phyloP scores from a whole-genome alignment of 2,329 filamentous ascomycete genomes.

The Exophiala calicioides region DNA sequence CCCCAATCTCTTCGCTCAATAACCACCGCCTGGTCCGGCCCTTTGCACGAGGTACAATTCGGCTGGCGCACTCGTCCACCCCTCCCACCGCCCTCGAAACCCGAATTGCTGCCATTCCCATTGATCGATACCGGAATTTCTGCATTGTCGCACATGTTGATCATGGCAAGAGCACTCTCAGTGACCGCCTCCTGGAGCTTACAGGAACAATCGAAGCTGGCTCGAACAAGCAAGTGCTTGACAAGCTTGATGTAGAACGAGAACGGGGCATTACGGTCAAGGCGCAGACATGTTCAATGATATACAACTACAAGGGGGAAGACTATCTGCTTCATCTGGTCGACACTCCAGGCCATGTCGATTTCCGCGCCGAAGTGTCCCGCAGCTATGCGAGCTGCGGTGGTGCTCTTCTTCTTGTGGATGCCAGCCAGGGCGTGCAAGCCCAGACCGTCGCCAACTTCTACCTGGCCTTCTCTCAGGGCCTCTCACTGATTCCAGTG shows the following conservation, averaged over 20 bases:
- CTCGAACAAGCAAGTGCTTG: slow-evolving; percentile 89
- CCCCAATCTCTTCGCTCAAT: slow-evolving; percentile 7
- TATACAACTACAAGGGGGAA: slow-evolving; percentile 80
- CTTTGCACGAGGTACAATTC: slow-evolving; percentile 36
- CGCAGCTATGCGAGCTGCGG: slow-evolving; percentile 95
- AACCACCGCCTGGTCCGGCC: slow-evolving; percentile 29
- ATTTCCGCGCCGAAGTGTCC: slow-evolving; percentile 95
- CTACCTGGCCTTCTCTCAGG: slow-evolving; percentile 92
- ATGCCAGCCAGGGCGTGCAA: slow-evolving; percentile 94
- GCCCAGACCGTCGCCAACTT: slow-evolving; percentile 99
- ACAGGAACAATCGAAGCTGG: slow-evolving; percentile 89
- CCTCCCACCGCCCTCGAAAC: slow-evolving; percentile 57
- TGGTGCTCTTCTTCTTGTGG: slow-evolving; percentile 86
- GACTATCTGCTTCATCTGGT: slow-evolving; percentile 95
- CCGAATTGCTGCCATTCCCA: slow-evolving; percentile 54
- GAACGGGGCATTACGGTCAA: slow-evolving; percentile 98
- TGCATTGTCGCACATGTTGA: slow-evolving; percentile 99
- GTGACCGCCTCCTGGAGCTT: slow-evolving; percentile 86
- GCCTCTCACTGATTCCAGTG: slow-evolving; percentile 81
- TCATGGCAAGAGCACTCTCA: slow-evolving; percentile 96
- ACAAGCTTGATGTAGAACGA: slow-evolving; percentile 94
- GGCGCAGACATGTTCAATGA: slow-evolving; percentile 97
- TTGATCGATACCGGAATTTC: slow-evolving; percentile 75
- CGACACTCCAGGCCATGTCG: slow-evolving; percentile 95
- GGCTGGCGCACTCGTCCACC: slow-evolving; percentile 32